phyloP scores from a whole-genome alignment of 2,329 filamentous ascomycete species.

The Diaporthe sp. region DNA sequence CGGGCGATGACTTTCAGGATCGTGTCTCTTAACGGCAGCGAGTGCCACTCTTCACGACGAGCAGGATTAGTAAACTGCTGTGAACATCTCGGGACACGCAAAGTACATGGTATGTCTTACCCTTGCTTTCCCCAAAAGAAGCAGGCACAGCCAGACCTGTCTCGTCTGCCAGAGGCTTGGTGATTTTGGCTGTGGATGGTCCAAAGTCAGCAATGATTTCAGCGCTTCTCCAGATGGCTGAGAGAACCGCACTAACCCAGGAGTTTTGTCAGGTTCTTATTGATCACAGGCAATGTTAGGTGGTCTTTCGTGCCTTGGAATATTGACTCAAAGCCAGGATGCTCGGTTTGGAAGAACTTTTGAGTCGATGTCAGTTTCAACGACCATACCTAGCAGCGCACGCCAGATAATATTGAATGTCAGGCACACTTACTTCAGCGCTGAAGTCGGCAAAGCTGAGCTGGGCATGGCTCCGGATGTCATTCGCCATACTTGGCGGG shows the following conservation, averaged over 20 bases:
- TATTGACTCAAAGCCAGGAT: background rate
- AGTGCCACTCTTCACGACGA: conserved; percentile 6
- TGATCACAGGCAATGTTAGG: background rate
- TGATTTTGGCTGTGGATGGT: background rate
- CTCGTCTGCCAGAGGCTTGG: background rate
- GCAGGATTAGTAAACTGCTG: background rate
- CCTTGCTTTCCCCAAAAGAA: background rate
- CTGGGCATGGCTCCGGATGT: background rate
- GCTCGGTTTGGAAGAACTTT: background rate
- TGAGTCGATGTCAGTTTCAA: background rate
- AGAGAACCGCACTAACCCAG: background rate
- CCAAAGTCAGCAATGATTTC: background rate
- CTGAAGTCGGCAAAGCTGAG: background rate
- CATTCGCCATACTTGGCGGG: background rate
- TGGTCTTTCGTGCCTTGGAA: background rate
- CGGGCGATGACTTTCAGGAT: conserved; percentile 59
- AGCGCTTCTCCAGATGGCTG: no score
- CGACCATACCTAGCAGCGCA: no score
- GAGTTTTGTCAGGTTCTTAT: background rate
- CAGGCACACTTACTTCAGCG: background rate
- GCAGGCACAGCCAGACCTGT: background rate
- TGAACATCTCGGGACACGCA: fast-evolving
- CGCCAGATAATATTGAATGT: background rate
- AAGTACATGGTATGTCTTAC: background rate
- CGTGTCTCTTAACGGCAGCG: background rate